Evolutionary conservation across 2,329 filamentous ascomycete genomes (phyloP).

Genomic region (Triangularia verruculosa): DNA sequence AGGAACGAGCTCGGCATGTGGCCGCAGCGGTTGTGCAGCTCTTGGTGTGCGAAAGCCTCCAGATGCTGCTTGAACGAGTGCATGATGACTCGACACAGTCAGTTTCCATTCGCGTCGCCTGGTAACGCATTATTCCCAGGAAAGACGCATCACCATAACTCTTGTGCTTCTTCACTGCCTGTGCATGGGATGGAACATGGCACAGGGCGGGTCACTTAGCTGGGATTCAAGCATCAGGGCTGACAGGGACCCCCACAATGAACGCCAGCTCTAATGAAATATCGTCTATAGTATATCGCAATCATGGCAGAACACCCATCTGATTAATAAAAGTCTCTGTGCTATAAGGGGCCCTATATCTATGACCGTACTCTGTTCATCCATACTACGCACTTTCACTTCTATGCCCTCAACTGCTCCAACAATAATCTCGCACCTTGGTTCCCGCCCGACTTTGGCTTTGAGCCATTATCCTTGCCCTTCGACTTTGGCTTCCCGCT

Average conservation of each 20-base stretch:
- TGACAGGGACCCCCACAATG: neutral
- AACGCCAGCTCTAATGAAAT: neutral
- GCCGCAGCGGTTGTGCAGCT: neutral
- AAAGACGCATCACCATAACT: too few species aligned
- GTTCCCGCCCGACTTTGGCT: slow-evolving; percentile 52
- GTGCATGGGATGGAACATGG: too few species aligned
- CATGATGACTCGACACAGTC: too few species aligned
- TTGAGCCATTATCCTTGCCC: slow-evolving; percentile 43
- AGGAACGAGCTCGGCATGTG: neutral
- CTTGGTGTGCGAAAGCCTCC: neutral
- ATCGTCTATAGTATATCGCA: neutral
- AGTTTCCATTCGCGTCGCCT: too few species aligned
- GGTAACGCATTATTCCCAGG: too few species aligned
- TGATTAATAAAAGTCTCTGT: neutral
- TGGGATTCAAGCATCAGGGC: neutral
- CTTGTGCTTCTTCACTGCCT: too few species aligned
- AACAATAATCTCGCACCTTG: slow-evolving; percentile 60
- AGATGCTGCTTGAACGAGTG: neutral
- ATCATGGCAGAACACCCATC: neutral
- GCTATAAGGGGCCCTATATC: neutral
- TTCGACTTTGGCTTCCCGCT: slow-evolving; percentile 47
- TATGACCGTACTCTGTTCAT: neutral
- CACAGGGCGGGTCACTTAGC: too few species aligned
- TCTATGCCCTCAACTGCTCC: slow-evolving; percentile 47
- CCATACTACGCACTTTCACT: neutral